These are phyloP conservation scores for Trametes cinnabarina DNA, from an alignment of 768 basidiomycete species.

Conservation along the genomic window DNA sequence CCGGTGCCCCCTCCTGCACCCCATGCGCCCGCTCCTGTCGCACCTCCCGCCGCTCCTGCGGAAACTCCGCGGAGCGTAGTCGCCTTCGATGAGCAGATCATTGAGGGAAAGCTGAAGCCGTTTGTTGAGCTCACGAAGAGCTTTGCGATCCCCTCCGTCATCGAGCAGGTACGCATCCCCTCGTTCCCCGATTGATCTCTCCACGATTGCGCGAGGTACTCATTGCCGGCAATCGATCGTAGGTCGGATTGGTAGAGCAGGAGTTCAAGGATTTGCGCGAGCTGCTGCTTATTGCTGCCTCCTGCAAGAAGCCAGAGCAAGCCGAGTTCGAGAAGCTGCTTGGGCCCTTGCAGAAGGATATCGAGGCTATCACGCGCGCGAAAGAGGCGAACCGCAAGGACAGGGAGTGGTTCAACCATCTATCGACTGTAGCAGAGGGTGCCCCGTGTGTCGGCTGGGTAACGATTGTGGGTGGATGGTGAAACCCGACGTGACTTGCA, in stretches of 20 bases:
- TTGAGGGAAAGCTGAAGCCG: constrained; percentile 71
- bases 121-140: constrained; percentile 70
- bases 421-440: constrained; percentile 81
- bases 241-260: constrained; percentile 70
- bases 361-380: constrained; percentile 73
- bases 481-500: no score
- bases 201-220: background rate
- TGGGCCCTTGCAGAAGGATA: constrained; percentile 63
- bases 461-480: constrained; percentile 62
- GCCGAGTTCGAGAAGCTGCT: constrained; percentile 57
- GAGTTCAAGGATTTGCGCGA: constrained; percentile 67
- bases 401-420: constrained; percentile 78
- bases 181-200: background rate
- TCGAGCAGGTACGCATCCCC: constrained; percentile 66
- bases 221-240: background rate
- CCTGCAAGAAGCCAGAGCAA: constrained; percentile 79
- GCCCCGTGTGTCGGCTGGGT: constrained; percentile 87
- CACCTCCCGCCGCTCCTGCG: constrained; percentile 36
- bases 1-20: constrained; percentile 32
- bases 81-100: constrained; percentile 71
- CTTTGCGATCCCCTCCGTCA: constrained; percentile 66
- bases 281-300: constrained; percentile 62
- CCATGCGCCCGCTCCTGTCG: constrained; percentile 37
- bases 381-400: constrained; percentile 82
- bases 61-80: constrained; percentile 57